Evolutionary conservation across 2,329 filamentous ascomycete genomes (phyloP).

Genomic region (Pyricularia grisea): DNA sequence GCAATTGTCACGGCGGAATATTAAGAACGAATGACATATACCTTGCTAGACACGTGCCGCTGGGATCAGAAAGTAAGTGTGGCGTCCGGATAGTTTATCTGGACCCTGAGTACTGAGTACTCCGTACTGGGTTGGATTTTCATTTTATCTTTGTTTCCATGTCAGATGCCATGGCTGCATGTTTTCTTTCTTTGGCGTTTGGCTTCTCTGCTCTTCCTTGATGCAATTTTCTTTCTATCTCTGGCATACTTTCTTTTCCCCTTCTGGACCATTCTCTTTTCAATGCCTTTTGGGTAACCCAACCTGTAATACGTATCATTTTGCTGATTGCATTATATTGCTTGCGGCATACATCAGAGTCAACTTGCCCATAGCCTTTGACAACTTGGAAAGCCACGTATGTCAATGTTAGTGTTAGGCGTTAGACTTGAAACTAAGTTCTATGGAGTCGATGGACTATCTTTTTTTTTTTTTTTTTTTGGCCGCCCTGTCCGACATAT

Average conservation of each 20-base stretch:
- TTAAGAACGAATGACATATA: not conserved
- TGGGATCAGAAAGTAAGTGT: not conserved
- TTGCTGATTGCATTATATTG: not conserved
- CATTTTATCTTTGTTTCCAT: not conserved
- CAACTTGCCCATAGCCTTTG: not conserved
- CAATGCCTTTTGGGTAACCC: not conserved
- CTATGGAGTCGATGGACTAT: no score
- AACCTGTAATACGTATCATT: not conserved
- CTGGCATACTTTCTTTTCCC: no score
- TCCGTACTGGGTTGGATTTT: not conserved
- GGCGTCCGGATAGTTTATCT: not conserved
- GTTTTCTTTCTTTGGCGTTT: no score
- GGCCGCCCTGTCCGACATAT: no score
- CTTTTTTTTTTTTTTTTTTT: not conserved
- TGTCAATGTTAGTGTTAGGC: not conserved
- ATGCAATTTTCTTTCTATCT: no score
- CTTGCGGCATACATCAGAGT: not conserved
- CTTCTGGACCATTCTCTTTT: no score
- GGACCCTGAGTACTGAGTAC: not conserved
- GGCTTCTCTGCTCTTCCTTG: no score
- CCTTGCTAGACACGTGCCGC: not conserved
- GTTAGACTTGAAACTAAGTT: no score
- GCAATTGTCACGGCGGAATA: not conserved
- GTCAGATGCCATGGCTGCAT: not conserved
- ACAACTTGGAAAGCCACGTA: not conserved